Evolutionary conservation across 306 rosid genomes (phyloP), one percentile per base, ranked within the genome.

Genomic region (Dryas drummondii): DNA sequence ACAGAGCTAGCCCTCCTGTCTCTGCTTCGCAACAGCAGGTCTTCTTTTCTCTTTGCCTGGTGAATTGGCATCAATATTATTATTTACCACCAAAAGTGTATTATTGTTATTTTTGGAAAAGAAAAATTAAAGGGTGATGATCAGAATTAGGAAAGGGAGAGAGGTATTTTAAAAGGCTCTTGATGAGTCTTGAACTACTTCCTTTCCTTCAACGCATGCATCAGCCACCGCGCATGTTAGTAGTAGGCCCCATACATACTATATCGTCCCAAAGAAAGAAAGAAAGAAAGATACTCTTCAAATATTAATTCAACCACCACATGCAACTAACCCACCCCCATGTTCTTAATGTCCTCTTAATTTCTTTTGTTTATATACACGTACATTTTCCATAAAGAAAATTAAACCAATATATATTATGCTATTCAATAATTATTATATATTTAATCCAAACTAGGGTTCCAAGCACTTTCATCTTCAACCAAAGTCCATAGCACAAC

Each of bases 321-420:
- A 87, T 88, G 91, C 79, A 68, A 73, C 79, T n/a, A 52, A 68
- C 89, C 63, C 74, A 79, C 83, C 87, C 87, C 87, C 89, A 79
- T 84, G 72, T 83, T 86, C 79, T 74, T 82, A 42, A 66, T 79
- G 76, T 70, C 75, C 80, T 68, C 72, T 75, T 53, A 41, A 50
- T 7, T 22, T 57, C 14, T 7, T 9, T 17, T 6, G n/a, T 40
- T 17, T 40, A 7, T 45, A 61, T 16, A 8, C 0, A 73, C 0
- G 4, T 26, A 37, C 14, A 32, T 32, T 32, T 32, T 11, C 16
- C 17, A 41, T 66, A 48, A 17, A 19, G 26, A 66, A 61, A 47
- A 32, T 51, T 10, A 5, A 9, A 45, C 51, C 41, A 46, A 49
- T 32, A 32, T 22, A 22, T 22, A 22, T 22, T 22, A 22, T 22